Percentiles rank a stretch among this genome's conserved stretches.
Evolutionary conservation across 2,329 filamentous ascomycete genomes (phyloP).

Genomic region (Cladosporium halotolerans): DNA sequence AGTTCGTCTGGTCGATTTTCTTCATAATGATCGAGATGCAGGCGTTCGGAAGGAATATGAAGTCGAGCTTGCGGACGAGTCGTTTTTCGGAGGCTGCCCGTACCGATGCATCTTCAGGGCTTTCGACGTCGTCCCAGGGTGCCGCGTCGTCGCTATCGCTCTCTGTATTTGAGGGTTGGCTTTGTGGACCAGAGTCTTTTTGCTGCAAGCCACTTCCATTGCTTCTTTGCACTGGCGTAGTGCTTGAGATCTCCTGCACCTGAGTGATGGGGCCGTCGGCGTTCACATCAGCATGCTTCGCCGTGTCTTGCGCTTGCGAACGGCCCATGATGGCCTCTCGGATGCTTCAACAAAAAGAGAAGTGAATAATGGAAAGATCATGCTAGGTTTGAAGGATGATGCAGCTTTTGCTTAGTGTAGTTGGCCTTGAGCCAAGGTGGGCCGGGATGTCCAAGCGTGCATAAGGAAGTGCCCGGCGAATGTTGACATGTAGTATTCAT

Average conservation of each 20-base stretch:
- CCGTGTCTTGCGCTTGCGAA: not conserved
- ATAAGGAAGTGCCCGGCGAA: not conserved
- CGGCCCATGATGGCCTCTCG: not conserved
- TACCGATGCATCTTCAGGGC: not conserved
- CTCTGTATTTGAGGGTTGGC: too few relatives aligned
- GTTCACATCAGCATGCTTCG: not conserved
- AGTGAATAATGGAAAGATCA: too few relatives aligned
- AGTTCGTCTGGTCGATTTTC: constrained; percentile 34
- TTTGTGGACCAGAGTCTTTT: too few relatives aligned
- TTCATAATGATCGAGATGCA: constrained; percentile 15
- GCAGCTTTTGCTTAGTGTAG: not conserved
- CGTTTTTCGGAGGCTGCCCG: constrained; percentile 5
- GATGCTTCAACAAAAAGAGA: too few relatives aligned
- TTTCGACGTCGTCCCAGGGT: not conserved
- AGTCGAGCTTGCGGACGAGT: constrained; percentile 17
- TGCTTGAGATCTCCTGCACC: not conserved
- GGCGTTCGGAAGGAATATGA: constrained; percentile 14
- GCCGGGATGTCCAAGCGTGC: not conserved
- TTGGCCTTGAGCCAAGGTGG: not conserved
- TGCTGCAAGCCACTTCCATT: too few relatives aligned
- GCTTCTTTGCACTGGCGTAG: not conserved
- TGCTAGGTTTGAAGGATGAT: not conserved
- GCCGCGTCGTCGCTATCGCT: not conserved
- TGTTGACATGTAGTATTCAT: too few relatives aligned
- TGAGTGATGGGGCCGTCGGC: not conserved